phyloP scores from a whole-genome alignment of 805 yeast species.

The Kuraishia capsulata region DNA sequence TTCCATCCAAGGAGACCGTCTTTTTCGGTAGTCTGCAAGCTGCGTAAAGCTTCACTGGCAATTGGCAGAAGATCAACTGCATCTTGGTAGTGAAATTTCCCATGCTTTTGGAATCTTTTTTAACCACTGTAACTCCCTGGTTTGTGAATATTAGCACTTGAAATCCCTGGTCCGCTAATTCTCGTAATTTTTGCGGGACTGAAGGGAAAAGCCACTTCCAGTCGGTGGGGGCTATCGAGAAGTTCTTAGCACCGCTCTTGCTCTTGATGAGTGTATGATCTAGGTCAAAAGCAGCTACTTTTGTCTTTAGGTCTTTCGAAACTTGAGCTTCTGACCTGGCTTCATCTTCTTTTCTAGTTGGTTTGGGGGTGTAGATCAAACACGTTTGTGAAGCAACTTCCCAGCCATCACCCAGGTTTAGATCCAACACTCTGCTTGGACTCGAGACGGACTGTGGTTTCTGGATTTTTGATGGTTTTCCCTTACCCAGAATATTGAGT shows the following conservation, averaged over 20 bases:
- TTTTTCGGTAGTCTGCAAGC: constrained; percentile 12
- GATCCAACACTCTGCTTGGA: too few relatives aligned
- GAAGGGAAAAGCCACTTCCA: constrained; percentile 53
- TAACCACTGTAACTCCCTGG: constrained; percentile 62
- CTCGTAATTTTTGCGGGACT: constrained; percentile 16
- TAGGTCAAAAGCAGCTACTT: constrained; percentile 71
- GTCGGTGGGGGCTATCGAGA: constrained; percentile 52
- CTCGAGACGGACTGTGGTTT: neutral
- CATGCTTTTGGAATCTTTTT: constrained; percentile 23
- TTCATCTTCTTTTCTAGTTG: too few relatives aligned
- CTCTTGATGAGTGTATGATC: constrained; percentile 63
- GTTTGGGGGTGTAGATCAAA: neutral
- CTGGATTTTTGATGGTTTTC: neutral
- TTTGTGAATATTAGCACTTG: constrained; percentile 71
- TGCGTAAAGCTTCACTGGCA: constrained; percentile 15
- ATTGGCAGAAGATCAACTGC: constrained; percentile 23
- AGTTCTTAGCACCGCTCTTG: constrained; percentile 55
- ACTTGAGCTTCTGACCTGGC: too few relatives aligned
- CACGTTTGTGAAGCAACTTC: neutral
- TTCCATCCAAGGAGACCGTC: too few relatives aligned
- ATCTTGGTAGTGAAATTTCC: constrained; percentile 33
- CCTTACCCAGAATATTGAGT: neutral
- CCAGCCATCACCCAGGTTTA: neutral
- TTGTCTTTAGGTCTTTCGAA: too few relatives aligned
- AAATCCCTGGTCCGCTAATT: constrained; percentile 10